A percentile compares a stretch with the other conserved stretches of the same genome.
These are phyloP conservation scores for Pouteria glomerata DNA, from an alignment of 148 eudicot genomes.

Conservation along the genomic window DNA sequence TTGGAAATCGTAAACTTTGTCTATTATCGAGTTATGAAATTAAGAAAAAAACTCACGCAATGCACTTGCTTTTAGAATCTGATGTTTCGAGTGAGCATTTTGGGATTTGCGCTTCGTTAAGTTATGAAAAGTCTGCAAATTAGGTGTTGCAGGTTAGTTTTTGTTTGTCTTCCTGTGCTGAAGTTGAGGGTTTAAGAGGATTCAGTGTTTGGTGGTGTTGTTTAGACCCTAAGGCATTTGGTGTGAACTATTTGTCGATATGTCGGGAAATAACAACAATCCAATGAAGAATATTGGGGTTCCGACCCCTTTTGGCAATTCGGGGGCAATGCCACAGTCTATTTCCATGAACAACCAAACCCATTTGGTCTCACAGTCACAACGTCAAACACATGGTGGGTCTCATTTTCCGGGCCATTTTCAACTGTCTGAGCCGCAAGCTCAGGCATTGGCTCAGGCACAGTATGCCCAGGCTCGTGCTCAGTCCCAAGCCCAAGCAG, in stretches of 20 bases:
- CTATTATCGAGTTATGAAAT: not conserved
- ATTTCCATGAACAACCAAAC: conserved; percentile 19
- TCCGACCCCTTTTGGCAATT: conserved; percentile 27
- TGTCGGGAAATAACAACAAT: conserved; percentile 26
- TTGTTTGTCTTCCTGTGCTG: not conserved
- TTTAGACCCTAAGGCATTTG: not conserved
- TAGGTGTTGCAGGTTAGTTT: not conserved
- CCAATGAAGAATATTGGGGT: conserved; percentile 28
- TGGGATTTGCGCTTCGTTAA: not conserved
- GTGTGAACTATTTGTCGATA: not conserved
- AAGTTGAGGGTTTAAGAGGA: not conserved
- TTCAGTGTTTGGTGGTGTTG: not conserved
- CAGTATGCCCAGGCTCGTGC: conserved; percentile 27
- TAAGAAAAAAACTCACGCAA: not conserved
- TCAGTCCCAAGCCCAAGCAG: conserved; percentile 28
- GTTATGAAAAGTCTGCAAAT: not conserved
- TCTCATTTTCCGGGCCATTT: conserved; percentile 36
- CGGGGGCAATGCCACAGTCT: conserved; percentile 22
- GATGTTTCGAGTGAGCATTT: not conserved
- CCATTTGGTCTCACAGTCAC: conserved; percentile 24
- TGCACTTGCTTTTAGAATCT: not conserved
- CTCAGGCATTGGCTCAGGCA: conserved; percentile 40
- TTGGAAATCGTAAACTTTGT: not conserved
- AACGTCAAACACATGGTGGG: conserved; percentile 36
- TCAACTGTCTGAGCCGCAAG: conserved; percentile 33